Evolutionary conservation across 176 grass and related monocot species (phyloP).

Genomic region (Sorghum bicolor): DNA sequence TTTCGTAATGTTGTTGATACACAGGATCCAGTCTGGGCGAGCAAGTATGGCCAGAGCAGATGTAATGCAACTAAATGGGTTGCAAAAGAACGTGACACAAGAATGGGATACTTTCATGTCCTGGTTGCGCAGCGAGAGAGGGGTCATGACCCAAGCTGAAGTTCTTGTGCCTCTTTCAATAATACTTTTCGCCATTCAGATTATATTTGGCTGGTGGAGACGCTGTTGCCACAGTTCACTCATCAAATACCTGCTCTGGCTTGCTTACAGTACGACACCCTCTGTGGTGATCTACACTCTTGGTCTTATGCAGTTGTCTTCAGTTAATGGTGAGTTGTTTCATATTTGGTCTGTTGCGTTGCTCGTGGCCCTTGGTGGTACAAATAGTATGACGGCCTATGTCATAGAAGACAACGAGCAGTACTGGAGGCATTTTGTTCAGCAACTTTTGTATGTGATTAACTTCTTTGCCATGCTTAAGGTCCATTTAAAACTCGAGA

Average conservation of each 20-base stretch:
- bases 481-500: not conserved
- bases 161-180: not conserved
- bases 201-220: constrained; percentile 10
- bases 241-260: not conserved
- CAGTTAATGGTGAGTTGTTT: not conserved
- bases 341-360: not conserved
- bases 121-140: not conserved
- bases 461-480: not conserved
- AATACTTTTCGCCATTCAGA: constrained; percentile 1
- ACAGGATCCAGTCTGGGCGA: not conserved
- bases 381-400: not conserved
- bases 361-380: not conserved
- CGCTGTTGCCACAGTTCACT: not conserved
- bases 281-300: not conserved
- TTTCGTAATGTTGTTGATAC: not conserved
- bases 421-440: constrained; percentile 1
- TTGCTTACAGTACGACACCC: not conserved
- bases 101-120: not conserved
- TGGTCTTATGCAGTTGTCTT: not conserved
- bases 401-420: not conserved
- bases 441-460: not conserved
- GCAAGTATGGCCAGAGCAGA: not conserved
- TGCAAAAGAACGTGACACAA: not conserved
- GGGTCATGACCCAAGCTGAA: not conserved
- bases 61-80: not conserved